Evolutionary conservation across 2,329 filamentous ascomycete genomes (phyloP).

Genomic region (Phialocephala subalpina): DNA sequence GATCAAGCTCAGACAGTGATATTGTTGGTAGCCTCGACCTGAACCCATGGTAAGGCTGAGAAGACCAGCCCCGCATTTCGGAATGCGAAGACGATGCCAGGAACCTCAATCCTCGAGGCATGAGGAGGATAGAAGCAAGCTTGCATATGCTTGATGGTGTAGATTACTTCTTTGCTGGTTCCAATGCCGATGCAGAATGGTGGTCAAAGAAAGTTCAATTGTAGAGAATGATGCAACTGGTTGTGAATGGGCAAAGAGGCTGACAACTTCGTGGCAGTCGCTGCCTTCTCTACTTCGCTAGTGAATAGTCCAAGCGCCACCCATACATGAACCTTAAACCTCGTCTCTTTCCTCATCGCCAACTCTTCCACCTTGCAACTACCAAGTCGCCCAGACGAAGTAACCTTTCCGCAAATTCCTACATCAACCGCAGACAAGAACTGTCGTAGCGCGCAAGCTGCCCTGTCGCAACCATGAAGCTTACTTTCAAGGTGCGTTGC

Average conservation of each 20-base stretch:
- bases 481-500: slow-evolving; percentile 71
- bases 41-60: slow-evolving; percentile 19
- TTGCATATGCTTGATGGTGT: not conserved
- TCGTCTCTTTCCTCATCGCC: not conserved
- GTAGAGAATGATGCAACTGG: not conserved
- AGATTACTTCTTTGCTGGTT: not conserved
- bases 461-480: slow-evolving; percentile 64
- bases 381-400: slow-evolving; percentile 5
- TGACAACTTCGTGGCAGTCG: not conserved
- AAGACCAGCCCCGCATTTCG: slow-evolving; percentile 22
- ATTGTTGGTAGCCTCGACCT: not conserved
- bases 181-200: not conserved
- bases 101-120: not conserved
- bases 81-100: not conserved
- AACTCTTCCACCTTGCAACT: not conserved
- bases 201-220: not conserved
- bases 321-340: not conserved
- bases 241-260: not conserved
- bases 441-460: slow-evolving; percentile 21
- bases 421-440: not conserved
- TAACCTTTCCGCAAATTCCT: not conserved
- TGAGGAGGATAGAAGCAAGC: not conserved
- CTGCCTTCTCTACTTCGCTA: not conserved
- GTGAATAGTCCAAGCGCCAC: not conserved
- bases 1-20: not conserved